Base-by-base conservation (phyloP, 2,329 filamentous ascomycete genomes). In the Colletotrichum simmondsii region DNA sequence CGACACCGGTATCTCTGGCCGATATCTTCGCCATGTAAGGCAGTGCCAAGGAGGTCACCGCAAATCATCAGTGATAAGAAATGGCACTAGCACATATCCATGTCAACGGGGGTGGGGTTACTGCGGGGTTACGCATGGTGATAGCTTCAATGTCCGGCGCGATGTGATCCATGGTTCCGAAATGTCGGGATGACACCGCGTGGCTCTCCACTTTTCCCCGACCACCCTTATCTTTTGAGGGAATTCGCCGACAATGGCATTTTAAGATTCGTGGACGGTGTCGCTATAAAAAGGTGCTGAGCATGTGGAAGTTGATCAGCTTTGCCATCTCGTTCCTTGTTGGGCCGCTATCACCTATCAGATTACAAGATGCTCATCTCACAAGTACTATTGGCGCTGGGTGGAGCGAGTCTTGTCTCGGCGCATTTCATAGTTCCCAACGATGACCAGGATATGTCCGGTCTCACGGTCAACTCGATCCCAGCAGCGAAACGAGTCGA, bases 371-470 rank as follows among this genome's bases (percentile, higher is more conserved):
- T 71, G 69, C 26, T 63, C 28, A 6, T 10, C n/a, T 66, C 61
- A 10, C n/a, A 22, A 3, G 12, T 10, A 2, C 14, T 61, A 0
- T 4, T 65, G 10, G 5, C 22, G 1, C 6, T 73, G 16, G 8
- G 61, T 2, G 49, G 35, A 1, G 8, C 66, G 1, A 5, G 37
- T n/a, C 19, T 19, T 5, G 30, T 57, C 30, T 62, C 57, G 14
- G 67, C 61, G 0, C 67, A 66, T 14, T 65, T 73, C 6, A 62
- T 73, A 1, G 26, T 73, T 4, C 67, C 67, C 6, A 66, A 73
- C 10, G 71, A 73, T 28, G 67, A 73, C 58, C 71, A 73, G 42
- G 46, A 73, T 52, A 71, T 73, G 71, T 65, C 67, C 0, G 67
- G 67, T 2, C 52, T 73, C 8, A 71, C 71, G 1, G 67, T 73